These are phyloP conservation scores for Sarocladium strictum DNA, from an alignment of 2,329 filamentous ascomycete species.

Conservation along the genomic window DNA sequence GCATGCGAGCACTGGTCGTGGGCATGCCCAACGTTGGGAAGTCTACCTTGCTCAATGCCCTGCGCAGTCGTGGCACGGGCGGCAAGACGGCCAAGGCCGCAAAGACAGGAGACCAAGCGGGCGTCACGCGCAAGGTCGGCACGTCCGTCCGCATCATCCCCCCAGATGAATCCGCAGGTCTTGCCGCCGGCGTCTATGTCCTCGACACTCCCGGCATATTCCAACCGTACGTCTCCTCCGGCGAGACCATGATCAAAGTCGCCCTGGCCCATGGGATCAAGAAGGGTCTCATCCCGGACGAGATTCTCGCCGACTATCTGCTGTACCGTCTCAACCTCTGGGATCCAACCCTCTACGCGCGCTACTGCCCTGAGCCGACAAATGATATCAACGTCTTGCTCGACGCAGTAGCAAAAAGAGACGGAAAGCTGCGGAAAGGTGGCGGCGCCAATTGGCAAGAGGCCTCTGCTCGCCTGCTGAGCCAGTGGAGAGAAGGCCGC, in stretches of 20 bases:
- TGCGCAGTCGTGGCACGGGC: conserved; percentile 59
- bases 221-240: conserved; percentile 79
- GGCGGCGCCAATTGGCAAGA: conserved; percentile 65
- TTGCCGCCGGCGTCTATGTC: conserved; percentile 66
- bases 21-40: conserved; percentile 99
- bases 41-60: conserved; percentile 83
- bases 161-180: conserved; percentile 32
- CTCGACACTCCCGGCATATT: conserved; percentile 95
- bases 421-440: conserved; percentile 70
- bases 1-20: conserved; percentile 80
- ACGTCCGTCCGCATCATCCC: conserved; percentile 71
- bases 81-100: conserved; percentile 59
- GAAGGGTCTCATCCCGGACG: conserved; percentile 72
- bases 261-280: conserved; percentile 87
- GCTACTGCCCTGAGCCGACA: conserved; percentile 59
- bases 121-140: conserved; percentile 80
- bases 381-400: conserved; percentile 78
- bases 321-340: conserved; percentile 74
- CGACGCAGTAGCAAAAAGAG: conserved; percentile 61
- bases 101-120: conserved; percentile 78
- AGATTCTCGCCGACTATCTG: conserved; percentile 83
- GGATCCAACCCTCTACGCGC: conserved; percentile 55
- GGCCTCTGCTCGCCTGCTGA: conserved; percentile 73
- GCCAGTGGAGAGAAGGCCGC: conserved; percentile 72
- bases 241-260: conserved; percentile 91